Conservation (phyloP, 345 rosid genomes). For the Citrus maxima region DNA sequence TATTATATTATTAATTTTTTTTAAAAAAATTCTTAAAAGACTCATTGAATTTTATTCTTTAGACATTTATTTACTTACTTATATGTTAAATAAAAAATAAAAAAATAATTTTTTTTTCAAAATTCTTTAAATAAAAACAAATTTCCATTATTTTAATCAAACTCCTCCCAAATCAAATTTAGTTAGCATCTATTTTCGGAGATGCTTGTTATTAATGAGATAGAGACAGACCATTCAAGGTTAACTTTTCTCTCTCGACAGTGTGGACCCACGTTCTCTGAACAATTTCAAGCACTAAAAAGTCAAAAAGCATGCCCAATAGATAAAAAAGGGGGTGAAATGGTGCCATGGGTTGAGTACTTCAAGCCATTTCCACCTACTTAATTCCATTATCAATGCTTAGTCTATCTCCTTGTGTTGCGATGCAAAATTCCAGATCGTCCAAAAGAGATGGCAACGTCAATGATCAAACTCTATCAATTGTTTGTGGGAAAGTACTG, state of each 20-base stretch:
- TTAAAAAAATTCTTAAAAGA: fast-evolving
- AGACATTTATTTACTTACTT: too few relatives aligned
- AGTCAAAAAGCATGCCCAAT: neutral
- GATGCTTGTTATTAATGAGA: neutral
- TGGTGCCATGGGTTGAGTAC: neutral
- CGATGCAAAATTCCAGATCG: neutral
- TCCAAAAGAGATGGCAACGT: neutral
- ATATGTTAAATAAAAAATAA: too few relatives aligned
- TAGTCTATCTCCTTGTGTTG: too few relatives aligned
- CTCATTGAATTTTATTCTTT: too few relatives aligned
- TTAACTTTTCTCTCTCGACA: neutral
- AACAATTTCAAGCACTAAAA: neutral
- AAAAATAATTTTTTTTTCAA: too few relatives aligned
- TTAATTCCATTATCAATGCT: constrained; percentile 6
- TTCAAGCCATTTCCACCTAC: neutral
- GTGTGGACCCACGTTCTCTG: neutral
- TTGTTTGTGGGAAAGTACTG: neutral
- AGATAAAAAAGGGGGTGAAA: neutral
- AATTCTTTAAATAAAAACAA: too few relatives aligned
- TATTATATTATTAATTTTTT: too few relatives aligned
- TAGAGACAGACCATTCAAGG: neutral
- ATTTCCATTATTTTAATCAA: too few relatives aligned
- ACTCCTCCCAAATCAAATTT: too few relatives aligned
- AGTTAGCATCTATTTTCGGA: too few relatives aligned
- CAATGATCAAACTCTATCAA: too few relatives aligned